Evolutionary conservation across 1,139 yeast genomes (phyloP).

Genomic region (Kodamaea arcana): DNA sequence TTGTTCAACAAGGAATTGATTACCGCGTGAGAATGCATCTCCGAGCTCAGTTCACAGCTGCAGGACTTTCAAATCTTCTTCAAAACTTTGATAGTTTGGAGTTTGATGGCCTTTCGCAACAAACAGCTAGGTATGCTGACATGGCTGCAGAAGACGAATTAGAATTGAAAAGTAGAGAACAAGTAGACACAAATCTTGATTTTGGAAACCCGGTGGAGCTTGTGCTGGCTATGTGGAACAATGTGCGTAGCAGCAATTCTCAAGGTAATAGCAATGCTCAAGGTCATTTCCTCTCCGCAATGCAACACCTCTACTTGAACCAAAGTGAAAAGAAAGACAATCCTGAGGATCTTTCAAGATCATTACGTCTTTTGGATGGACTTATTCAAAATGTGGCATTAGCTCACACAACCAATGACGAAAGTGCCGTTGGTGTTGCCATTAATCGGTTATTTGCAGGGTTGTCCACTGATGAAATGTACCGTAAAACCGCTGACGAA

Average conservation of each 20-base stretch:
- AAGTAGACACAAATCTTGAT: constrained; percentile 57
- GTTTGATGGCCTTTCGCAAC: constrained; percentile 61
- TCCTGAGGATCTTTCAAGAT: constrained; percentile 52
- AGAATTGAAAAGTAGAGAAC: constrained; percentile 57
- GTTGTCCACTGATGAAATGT: constrained; percentile 89
- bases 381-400: constrained; percentile 76
- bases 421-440: constrained; percentile 76
- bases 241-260: constrained; percentile 65
- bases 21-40: constrained; percentile 67
- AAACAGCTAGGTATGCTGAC: constrained; percentile 61
- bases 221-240: constrained; percentile 64
- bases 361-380: constrained; percentile 77
- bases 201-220: constrained; percentile 75
- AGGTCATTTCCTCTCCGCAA: constrained; percentile 66
- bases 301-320: constrained; percentile 77
- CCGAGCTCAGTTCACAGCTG: constrained; percentile 71
- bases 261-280: constrained; percentile 73
- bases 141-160: constrained; percentile 68
- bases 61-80: constrained; percentile 67
- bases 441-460: constrained; percentile 74
- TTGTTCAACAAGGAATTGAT: constrained; percentile 64
- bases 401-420: constrained; percentile 60
- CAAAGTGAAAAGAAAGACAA: constrained; percentile 57
- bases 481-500: constrained; percentile 72
- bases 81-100: constrained; percentile 59